Evolutionary conservation across 2,329 filamentous ascomycete species (phyloP).

Genomic region (Phialophora expanda): DNA sequence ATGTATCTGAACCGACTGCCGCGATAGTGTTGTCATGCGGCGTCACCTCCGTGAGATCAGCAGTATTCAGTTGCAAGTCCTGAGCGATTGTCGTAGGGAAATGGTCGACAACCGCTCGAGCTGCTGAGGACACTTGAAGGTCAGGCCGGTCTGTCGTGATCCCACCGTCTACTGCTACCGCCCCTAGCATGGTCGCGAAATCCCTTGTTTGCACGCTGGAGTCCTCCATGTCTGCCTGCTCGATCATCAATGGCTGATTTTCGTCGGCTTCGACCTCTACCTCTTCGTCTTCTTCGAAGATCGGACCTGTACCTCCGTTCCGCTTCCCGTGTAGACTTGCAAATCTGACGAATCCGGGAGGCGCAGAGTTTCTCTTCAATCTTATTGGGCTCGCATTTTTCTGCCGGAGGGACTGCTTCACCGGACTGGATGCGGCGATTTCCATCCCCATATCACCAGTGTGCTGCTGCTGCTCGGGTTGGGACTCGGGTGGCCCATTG

Average conservation of each 20-base stretch:
- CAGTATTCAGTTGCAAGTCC: background rate
- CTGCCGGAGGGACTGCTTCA: slow-evolving; percentile 5
- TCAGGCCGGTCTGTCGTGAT: slow-evolving; percentile 3
- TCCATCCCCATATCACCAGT: slow-evolving; percentile 7
- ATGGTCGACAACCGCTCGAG: slow-evolving; percentile 14
- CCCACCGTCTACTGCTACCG: slow-evolving; percentile 7
- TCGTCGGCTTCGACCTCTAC: slow-evolving; percentile 17
- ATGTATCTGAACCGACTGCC: slow-evolving; percentile 12
- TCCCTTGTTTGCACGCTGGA: background rate
- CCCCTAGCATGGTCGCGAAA: background rate
- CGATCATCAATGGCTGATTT: slow-evolving; percentile 19
- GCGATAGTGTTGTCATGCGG: slow-evolving; percentile 4
- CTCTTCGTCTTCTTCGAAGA: slow-evolving; percentile 31
- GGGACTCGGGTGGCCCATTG: slow-evolving; percentile 7
- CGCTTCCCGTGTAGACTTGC: slow-evolving; percentile 35
- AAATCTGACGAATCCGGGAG: slow-evolving; percentile 35
- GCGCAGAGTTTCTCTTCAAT: slow-evolving; percentile 28
- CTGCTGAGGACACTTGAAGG: slow-evolving; percentile 8
- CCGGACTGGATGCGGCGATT: slow-evolving; percentile 14
- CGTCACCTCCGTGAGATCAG: background rate
- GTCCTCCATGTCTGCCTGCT: background rate
- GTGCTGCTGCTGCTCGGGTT: slow-evolving; percentile 14
- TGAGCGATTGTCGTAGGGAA: background rate
- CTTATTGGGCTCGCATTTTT: slow-evolving; percentile 22
- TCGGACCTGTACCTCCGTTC: slow-evolving; percentile 23